Base-by-base conservation (phyloP, 495 filamentous ascomycete species). In the Lasiosphaeris hirsuta region DNA sequence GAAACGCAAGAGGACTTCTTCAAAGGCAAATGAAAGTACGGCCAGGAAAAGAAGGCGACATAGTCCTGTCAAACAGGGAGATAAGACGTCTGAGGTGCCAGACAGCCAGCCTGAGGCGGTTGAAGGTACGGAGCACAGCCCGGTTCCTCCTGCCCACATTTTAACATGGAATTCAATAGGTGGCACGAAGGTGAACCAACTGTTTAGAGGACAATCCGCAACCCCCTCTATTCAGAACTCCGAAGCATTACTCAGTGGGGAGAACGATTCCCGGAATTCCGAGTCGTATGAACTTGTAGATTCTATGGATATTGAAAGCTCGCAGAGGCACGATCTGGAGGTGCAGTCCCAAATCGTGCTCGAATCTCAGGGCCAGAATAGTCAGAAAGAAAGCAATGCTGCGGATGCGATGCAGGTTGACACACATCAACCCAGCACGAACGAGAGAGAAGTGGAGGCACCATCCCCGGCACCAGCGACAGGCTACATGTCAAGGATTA, bases 401-500 rank as follows among this genome's bases (percentile, higher is more conserved):
- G 17, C 51, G 3, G 54, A 61, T 13, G 19, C 18, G 34, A 51
- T 63, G 54, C 39, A 60, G 10, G 45, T 52, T 11, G 59, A 54
- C 10, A 37, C 35, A 17, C 37, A 39, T 10, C 43, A 51, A 11
- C 14, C 44, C 34, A 44, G 40, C 41, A 10, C 38, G 46, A 36
- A 45, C 50, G 15, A 42, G 39, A 5, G 45, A 61, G 14, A 52
- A 19, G 39, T 50, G 14, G 30, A 13, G 23, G 34, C 36, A 48
- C 4, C 54, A 61, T 39, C 42, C 8, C 15, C 52, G 8, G 23
- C 48, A 13, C 55, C 50, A 63, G 30, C 41, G 46, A 55, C 34
- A 42, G 36, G 44, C 14, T 62, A 63, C 39, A 65, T 66, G 55
- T 62, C 66, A 49, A 69, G 59, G 40, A 79, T 89, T 47, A 72